These are phyloP conservation scores for Macrotyloma uniflorum DNA, from an alignment of 306 rosid genomes.

Conservation along the genomic window DNA sequence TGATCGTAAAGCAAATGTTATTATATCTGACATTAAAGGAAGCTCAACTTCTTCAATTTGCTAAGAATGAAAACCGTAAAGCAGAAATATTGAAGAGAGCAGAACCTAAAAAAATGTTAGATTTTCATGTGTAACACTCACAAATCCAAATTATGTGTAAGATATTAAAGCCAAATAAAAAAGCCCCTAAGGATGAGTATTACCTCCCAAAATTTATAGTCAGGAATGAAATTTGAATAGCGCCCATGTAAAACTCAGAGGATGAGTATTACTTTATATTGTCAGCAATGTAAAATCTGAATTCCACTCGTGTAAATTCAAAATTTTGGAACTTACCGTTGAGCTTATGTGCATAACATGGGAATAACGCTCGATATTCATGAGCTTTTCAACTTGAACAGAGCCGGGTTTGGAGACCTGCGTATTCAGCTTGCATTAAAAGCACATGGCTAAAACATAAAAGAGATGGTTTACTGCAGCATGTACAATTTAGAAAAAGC, in stretches of 20 bases:
- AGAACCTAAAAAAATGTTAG: not conserved
- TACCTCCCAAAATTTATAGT: not conserved
- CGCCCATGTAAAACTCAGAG: too few species aligned
- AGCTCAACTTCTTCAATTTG: not conserved
- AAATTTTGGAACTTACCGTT: conserved; percentile 63
- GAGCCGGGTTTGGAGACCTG: conserved; percentile 96
- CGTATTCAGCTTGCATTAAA: conserved; percentile 27
- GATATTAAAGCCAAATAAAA: not conserved
- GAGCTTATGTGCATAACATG: conserved; percentile 99
- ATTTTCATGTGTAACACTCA: not conserved
- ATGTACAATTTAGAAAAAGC: conserved; percentile 14
- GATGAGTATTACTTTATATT: not conserved
- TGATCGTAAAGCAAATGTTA: too few species aligned
- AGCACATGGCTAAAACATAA: conserved; percentile 24
- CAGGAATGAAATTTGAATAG: not conserved
- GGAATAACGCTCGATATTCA: conserved; percentile 94
- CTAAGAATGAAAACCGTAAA: not conserved
- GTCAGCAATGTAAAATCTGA: not conserved
- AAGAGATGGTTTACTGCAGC: conserved; percentile 7
- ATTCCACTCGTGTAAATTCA: not conserved
- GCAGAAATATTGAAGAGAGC: not conserved
- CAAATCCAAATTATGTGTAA: not conserved
- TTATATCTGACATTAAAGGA: too few species aligned
- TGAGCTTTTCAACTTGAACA: conserved; percentile 82
- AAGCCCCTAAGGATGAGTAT: not conserved